Base-by-base conservation (phyloP, 225 moss, liverwort and hornwort species). In the Ulota crispa region DNA sequence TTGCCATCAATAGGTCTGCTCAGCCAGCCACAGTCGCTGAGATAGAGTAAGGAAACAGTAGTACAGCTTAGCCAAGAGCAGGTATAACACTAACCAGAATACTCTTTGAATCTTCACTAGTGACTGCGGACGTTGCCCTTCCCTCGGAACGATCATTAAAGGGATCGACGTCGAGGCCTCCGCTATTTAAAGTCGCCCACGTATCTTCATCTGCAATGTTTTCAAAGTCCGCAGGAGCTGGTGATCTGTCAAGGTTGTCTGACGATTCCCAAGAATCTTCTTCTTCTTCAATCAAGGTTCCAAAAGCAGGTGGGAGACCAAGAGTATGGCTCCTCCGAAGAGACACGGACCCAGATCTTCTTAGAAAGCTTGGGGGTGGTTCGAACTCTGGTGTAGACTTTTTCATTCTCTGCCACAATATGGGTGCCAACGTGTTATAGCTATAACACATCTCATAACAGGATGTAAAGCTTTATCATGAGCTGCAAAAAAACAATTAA, bases 121-220 rank as follows among this genome's bases (percentile, higher is more conserved):
- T 41, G 56, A 66, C 80, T 52, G 88, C 78, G 45, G 86, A 80
- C 55, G 36, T 72, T 31, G 80, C 71, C 73, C 84, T 80, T 30
- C 67, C 66, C 34, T 87, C 87, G 70, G 71, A 73, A 68, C 71
- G 86, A 47, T 88, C 84, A 34, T 81, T 89, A 45, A 92, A 89
- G 14, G 86, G 73, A 12, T 89, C 88, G 78, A 83, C 85, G 8
- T 54, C 66, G 10, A 89, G 76, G 63, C 89, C 92, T 24, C 92
- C 89, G 57, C 92, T 88, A 79, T 97, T 97, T 77, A 97, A 84
- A 74, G 83, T 88, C 80, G 93, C 92, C 96, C 96, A 97, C 36
- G 95, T 97, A 70, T 97, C 95, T 92, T 97, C 95, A 75, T 97
- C 95, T 30, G 95, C 96, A 69, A 94, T 85, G 45, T 95, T 94